Evolutionary conservation across 768 basidiomycete genomes (phyloP).

Genomic region (Botryobasidium botryosum): DNA sequence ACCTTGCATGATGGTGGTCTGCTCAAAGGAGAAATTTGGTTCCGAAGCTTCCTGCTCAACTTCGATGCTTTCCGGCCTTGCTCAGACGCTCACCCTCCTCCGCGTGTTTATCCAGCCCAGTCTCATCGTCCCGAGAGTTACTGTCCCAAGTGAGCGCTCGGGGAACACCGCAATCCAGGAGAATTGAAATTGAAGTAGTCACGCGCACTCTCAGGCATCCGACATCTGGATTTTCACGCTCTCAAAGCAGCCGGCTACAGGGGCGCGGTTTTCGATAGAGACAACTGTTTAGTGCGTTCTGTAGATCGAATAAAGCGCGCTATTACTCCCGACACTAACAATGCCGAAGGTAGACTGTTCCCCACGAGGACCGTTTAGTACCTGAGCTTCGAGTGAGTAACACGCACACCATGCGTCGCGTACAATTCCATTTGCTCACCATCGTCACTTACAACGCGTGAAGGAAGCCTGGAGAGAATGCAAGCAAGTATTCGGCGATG

Average conservation of each 20-base stretch:
- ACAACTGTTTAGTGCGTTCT: slow-evolving; percentile 73
- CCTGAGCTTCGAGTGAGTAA: slow-evolving; percentile 51
- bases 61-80: too few species aligned
- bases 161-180: neutral
- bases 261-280: slow-evolving; percentile 93
- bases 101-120: slow-evolving; percentile 37
- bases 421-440: neutral
- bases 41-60: too few species aligned
- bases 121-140: slow-evolving; percentile 44
- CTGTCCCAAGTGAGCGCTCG: slow-evolving; percentile 41
- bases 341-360: slow-evolving; percentile 77
- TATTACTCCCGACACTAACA: too few species aligned
- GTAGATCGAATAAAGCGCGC: too few species aligned
- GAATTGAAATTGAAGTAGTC: neutral
- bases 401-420: neutral
- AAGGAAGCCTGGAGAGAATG: slow-evolving; percentile 67
- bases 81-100: slow-evolving; percentile 7
- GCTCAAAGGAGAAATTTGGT: too few species aligned
- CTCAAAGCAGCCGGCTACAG: slow-evolving; percentile 62
- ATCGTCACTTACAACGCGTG: neutral
- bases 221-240: slow-evolving; percentile 60
- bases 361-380: slow-evolving; percentile 56
- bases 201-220: slow-evolving; percentile 37
- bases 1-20: too few species aligned
- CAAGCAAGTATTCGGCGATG: slow-evolving; percentile 50